Evolutionary conservation across 352 stramenopile species (phyloP).

Genomic region (Globisporangium cylindrosporum): DNA sequence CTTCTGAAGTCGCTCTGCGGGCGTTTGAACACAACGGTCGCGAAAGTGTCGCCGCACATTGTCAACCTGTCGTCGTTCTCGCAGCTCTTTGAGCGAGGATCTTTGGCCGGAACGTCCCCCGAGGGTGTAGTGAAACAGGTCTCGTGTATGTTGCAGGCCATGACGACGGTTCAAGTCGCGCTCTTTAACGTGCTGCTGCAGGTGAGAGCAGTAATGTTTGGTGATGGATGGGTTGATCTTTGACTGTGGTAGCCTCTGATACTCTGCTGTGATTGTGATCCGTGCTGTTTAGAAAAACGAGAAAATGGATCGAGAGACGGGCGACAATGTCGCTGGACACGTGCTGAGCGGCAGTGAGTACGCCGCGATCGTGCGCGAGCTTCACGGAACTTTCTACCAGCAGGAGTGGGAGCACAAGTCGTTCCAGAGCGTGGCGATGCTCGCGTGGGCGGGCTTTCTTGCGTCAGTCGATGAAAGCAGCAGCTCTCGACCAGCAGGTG

Average conservation of each 20-base stretch:
- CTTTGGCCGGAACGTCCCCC: constrained; percentile 53
- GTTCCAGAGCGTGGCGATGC: constrained; percentile 74
- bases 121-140: constrained; percentile 72
- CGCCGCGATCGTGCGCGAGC: constrained; percentile 43
- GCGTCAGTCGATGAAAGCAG: constrained; percentile 27
- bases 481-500: constrained; percentile 19
- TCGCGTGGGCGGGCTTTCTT: constrained; percentile 73
- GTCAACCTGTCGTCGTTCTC: constrained; percentile 76
- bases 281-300: constrained; percentile 31
- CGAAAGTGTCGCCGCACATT: constrained; percentile 79
- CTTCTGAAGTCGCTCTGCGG: constrained; percentile 56
- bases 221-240: neutral
- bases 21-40: constrained; percentile 52
- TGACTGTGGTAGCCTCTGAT: neutral
- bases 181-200: constrained; percentile 58
- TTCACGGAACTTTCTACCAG: constrained; percentile 65
- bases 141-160: constrained; percentile 70
- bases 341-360: constrained; percentile 45
- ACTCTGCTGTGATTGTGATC: neutral
- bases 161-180: constrained; percentile 69
- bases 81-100: constrained; percentile 72
- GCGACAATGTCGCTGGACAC: constrained; percentile 36
- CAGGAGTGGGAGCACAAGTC: constrained; percentile 65
- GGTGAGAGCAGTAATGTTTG: constrained; percentile 1
- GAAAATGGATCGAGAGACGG: constrained; percentile 66